Evolutionary conservation across 78 protist species (phyloP), one percentile per base, ranked within the genome.

Genomic region (Diacronema lutheri): DNA sequence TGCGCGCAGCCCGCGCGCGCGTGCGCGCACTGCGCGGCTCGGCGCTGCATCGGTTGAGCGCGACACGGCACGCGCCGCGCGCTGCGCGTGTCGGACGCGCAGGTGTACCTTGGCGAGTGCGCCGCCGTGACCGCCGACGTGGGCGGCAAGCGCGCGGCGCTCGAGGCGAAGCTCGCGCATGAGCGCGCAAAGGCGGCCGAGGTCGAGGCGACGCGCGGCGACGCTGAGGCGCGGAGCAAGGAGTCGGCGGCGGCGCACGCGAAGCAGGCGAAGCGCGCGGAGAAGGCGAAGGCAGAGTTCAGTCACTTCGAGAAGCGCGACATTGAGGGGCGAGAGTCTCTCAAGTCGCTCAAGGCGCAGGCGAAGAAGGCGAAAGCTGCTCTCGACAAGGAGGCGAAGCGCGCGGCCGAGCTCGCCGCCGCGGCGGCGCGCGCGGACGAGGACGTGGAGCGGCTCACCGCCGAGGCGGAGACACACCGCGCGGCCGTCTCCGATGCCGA

Each of bases 351-450:
- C 44, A 38, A 85, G 84, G 55, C 19, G 35, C 26, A 41, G 56
- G 16, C 31, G 61, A 57, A 14, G 60, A 62, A n/a, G 80, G 41
- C 29, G 16, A 7, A 35, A 4, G 37, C 33, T 58, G 29, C 33
- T 37, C 44, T 25, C 31, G 88, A 65, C 74, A 50, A 61, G 64
- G 93, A 90, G 72, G n/a, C 57, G 66, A 84, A 84, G 87, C 60
- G 84, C 72, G 57, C 61, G 50, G 40, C 20, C 33, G 91, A 81
- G 61, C 50, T 37, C 57, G 31, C 38, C 7, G 23, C 25, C 37
- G 7, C 20, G 33, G 33, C 68, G 29, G 35, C 58, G 60, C 33
- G 4, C 57, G 55, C 61, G 40, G n/a, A 62, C 57, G 64, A 7
- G 60, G 40, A 83, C 50, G 64, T 1, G 29, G 19, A 4, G 85